Evolutionary conservation across 441 rosid species (phyloP), one percentile per base, ranked within the genome.

Genomic region (Syzygium syzygioides): DNA sequence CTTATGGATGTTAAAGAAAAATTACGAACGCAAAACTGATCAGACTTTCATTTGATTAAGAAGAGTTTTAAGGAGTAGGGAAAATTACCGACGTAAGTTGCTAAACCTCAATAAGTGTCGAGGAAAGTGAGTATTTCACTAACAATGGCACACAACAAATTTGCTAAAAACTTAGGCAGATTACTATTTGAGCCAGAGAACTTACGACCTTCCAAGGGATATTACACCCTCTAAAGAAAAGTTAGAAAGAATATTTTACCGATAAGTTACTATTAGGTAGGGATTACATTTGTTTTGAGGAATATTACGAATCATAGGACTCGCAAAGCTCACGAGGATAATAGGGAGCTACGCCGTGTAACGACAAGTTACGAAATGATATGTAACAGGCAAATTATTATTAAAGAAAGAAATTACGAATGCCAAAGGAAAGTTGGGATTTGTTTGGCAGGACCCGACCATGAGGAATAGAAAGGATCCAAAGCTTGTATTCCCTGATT

Each of bases 1-100:
- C 25, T 34, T 68, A 30, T 3, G 12, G 23, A 66, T 2, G 7
- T 26, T 5, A 60, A 60, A 59, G 28, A 14, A 60, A 60, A 60
- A 14, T 6, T 28, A 5, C 32, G 0, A 2, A 60, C 4, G 7
- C 41, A 19, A 59, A 32, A 13, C 45, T 0, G 79, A 19, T 32
- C 45, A 32, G 10, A 9, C 25, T 9, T 32, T 4, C 41, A 18
- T 66, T 68, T 9, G 25, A 32, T 66, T 32, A 32, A 66, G 62
- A 57, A 57, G 1, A 12, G 20, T 25, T 57, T 57, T 57, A 23
- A 23, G 41, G 23, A 32, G 23, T 66, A 66, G 45, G 23, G 41
- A 32, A 32, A 32, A 32, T 68, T 32, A 68, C 25, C 8, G 6
- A 68, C 79, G 34, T 18, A 68, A 32, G 45, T 23, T 66, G 79